These are phyloP conservation scores for Pezizomycotina sp. DNA, from an alignment of 2,329 filamentous ascomycete genomes.

Conservation along the genomic window DNA sequence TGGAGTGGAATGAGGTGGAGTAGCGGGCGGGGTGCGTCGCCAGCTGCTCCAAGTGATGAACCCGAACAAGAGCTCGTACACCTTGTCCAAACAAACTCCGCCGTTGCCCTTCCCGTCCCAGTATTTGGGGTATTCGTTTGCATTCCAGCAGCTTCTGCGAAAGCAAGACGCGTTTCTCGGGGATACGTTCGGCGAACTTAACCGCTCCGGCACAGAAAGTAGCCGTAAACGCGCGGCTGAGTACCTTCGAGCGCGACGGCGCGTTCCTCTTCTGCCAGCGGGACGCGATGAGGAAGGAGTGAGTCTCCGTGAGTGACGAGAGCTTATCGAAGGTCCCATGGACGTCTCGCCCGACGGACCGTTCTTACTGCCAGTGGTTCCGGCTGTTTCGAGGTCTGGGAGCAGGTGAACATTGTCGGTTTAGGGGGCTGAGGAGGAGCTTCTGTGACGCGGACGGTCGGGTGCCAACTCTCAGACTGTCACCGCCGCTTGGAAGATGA, in stretches of 20 bases:
- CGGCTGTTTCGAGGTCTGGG: conserved; percentile 4
- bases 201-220: too few species aligned
- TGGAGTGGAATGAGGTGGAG: conserved; percentile 8
- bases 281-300: conserved; percentile 2
- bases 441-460: not conserved
- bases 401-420: conserved; percentile 1
- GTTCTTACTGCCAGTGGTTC: too few species aligned
- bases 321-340: conserved; percentile 3
- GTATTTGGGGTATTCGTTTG: too few species aligned
- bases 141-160: conserved; percentile 3
- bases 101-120: too few species aligned
- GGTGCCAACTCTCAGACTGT: too few species aligned
- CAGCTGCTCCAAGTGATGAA: conserved; percentile 7
- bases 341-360: too few species aligned
- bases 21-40: conserved; percentile 1
- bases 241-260: conserved; percentile 8
- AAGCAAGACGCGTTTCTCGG: conserved; percentile 3
- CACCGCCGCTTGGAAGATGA: too few species aligned
- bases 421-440: not conserved
- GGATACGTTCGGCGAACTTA: conserved; percentile 1
- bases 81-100: too few species aligned
- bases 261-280: conserved; percentile 9
- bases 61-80: conserved; percentile 5
- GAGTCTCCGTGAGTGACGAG: conserved; percentile 1
- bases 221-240: conserved; percentile 7